Evolutionary conservation across 192 early-diverging fungal species (phyloP).

Genomic region (Entomortierella chlamydospora): DNA sequence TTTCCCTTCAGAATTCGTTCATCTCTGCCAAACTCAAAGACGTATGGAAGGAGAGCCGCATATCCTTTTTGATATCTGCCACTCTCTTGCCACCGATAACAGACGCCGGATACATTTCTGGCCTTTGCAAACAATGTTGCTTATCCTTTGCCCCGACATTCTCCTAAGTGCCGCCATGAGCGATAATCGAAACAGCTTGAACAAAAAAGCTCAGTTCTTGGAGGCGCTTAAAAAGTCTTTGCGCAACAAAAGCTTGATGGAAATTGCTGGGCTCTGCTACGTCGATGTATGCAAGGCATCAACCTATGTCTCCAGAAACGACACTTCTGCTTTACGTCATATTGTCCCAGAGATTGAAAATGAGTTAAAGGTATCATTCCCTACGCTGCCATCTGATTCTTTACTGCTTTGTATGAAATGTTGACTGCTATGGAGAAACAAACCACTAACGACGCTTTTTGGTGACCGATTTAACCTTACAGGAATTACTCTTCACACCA

Average conservation of each 20-base stretch:
- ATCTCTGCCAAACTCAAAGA: conserved; percentile 72
- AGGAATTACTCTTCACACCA: conserved; percentile 77
- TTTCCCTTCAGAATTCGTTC: conserved; percentile 86
- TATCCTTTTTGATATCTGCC: conserved; percentile 79
- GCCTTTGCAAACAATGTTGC: conserved; percentile 89
- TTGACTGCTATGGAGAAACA: too few species aligned
- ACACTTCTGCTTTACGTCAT: conserved; percentile 69
- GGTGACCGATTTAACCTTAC: too few species aligned
- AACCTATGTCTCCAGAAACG: conserved; percentile 72
- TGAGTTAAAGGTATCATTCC: conserved; percentile 69
- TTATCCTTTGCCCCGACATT: conserved; percentile 89
- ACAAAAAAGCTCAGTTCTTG: conserved; percentile 63
- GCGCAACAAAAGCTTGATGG: conserved; percentile 65
- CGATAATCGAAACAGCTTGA: conserved; percentile 39
- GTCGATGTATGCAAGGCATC: conserved; percentile 82
- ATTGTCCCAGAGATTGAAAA: conserved; percentile 80
- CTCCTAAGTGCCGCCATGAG: conserved; percentile 66
- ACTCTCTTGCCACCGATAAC: conserved; percentile 69
- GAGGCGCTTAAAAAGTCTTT: conserved; percentile 66
- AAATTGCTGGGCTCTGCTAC: conserved; percentile 77
- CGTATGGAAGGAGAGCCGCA: conserved; percentile 78
- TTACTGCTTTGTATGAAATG: neutral
- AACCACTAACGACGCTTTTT: too few species aligned
- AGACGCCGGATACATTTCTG: conserved; percentile 80
- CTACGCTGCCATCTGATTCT: neutral